phyloP scores from a whole-genome alignment of 768 basidiomycete genomes.

The Lactifluus volemus region DNA sequence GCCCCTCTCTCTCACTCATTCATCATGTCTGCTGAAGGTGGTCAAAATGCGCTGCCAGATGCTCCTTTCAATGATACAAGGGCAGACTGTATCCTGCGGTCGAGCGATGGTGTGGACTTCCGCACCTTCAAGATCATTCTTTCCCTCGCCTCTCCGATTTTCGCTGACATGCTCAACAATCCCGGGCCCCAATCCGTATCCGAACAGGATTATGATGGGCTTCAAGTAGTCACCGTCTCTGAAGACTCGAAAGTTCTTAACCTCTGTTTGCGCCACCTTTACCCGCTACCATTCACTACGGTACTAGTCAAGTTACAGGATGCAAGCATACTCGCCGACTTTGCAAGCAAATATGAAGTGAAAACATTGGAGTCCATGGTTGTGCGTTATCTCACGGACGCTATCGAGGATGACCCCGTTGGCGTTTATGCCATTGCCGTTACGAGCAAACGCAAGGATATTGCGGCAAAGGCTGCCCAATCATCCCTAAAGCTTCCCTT shows the following conservation, averaged over 20 bases:
- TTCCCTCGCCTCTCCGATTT: conserved; percentile 5
- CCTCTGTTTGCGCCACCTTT: conserved; percentile 5
- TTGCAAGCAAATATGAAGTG: conserved; percentile 14
- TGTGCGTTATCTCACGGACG: background rate
- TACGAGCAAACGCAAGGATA: background rate
- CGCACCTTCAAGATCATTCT: conserved; percentile 9
- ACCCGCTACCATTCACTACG: background rate
- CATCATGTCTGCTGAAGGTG: no score
- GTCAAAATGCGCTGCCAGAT: background rate
- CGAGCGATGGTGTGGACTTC: conserved; percentile 12
- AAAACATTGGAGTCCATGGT: background rate
- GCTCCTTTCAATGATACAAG: conserved; percentile 8
- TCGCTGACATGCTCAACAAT: conserved; percentile 11
- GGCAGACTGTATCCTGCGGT: conserved; percentile 1
- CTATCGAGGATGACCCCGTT: conserved; percentile 6
- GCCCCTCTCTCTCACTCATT: no score
- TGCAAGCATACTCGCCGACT: conserved; percentile 3
- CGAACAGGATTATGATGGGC: background rate
- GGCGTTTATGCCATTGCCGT: conserved; percentile 9
- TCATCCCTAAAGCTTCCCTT: background rate
- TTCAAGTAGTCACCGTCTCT: background rate
- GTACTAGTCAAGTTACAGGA: background rate
- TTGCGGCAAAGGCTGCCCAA: background rate
- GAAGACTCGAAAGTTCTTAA: conserved; percentile 8
- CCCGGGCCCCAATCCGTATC: background rate